Conservation (phyloP, 106 monocot genomes). For the Dactylorhiza incarnata region DNA sequence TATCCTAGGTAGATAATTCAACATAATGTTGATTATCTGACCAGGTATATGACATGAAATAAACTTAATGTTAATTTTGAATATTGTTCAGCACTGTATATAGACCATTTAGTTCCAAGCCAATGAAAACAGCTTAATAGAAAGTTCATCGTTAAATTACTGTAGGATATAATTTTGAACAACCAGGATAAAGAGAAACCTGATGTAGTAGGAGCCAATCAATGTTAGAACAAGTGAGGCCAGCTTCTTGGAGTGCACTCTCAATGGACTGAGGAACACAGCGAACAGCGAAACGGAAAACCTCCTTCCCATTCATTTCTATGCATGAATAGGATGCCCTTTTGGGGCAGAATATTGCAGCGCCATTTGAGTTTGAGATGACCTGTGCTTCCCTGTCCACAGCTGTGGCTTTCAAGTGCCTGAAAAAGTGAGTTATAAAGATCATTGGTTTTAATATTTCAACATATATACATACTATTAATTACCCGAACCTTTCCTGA, state of each 20-base stretch:
- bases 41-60: neutral
- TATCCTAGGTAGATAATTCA: neutral
- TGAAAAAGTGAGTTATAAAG: conserved; percentile 17
- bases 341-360: conserved; percentile 48
- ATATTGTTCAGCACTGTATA: neutral
- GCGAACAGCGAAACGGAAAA: conserved; percentile 87
- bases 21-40: neutral
- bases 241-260: conserved; percentile 55
- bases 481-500: too few relatives aligned
- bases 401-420: conserved; percentile 50
- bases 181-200: conserved; percentile 26
- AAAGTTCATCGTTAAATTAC: neutral
- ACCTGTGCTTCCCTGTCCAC: conserved; percentile 20
- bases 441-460: neutral
- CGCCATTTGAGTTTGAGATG: conserved; percentile 41
- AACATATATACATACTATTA: too few relatives aligned
- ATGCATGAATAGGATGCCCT: conserved; percentile 69
- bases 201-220: conserved; percentile 96
- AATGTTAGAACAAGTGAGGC: conserved; percentile 47
- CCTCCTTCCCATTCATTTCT: conserved; percentile 97
- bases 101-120: neutral
- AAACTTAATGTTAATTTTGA: neutral
- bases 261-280: conserved; percentile 75
- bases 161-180: neutral
- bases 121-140: neutral